Conservation (phyloP, 2,329 filamentous ascomycete genomes). For the Coccinonectria pachysandricola region DNA sequence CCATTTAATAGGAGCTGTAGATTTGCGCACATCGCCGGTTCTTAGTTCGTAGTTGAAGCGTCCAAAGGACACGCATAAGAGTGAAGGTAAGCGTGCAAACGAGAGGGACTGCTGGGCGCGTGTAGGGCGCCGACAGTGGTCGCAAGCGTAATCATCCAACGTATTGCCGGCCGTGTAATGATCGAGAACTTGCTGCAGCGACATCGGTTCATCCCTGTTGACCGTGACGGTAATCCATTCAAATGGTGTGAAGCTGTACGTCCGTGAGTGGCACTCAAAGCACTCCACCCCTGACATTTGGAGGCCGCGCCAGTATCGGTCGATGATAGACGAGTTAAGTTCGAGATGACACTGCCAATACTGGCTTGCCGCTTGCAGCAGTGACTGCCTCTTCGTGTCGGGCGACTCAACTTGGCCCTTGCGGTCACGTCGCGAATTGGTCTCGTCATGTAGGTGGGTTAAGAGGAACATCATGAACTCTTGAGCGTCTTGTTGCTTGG, state of each 20-base stretch:
- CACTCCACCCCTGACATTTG: slow-evolving; percentile 65
- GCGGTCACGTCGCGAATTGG: slow-evolving; percentile 51
- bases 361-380: slow-evolving; percentile 50
- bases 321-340: slow-evolving; percentile 64
- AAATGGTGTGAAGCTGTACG: slow-evolving; percentile 32
- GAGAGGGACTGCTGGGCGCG: slow-evolving; percentile 61
- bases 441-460: slow-evolving; percentile 74
- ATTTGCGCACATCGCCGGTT: slow-evolving; percentile 43
- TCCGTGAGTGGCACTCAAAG: slow-evolving; percentile 42
- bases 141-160: slow-evolving; percentile 62
- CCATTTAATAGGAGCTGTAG: slow-evolving; percentile 63
- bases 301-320: slow-evolving; percentile 69
- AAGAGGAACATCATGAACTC: slow-evolving; percentile 82
- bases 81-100: slow-evolving; percentile 67
- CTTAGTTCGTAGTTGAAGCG: slow-evolving; percentile 33
- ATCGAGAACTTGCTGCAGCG: slow-evolving; percentile 53
- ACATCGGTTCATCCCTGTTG: slow-evolving; percentile 19
- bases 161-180: slow-evolving; percentile 59
- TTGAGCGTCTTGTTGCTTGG: slow-evolving; percentile 78
- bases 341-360: slow-evolving; percentile 67
- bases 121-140: slow-evolving; percentile 58
- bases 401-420: slow-evolving; percentile 22
- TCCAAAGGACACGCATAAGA: slow-evolving; percentile 70
- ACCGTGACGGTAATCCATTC: slow-evolving; percentile 45
- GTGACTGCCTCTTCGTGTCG: slow-evolving; percentile 22